Conservation (phyloP, 148 eudicot species). For the Selenicereus undatus region DNA sequence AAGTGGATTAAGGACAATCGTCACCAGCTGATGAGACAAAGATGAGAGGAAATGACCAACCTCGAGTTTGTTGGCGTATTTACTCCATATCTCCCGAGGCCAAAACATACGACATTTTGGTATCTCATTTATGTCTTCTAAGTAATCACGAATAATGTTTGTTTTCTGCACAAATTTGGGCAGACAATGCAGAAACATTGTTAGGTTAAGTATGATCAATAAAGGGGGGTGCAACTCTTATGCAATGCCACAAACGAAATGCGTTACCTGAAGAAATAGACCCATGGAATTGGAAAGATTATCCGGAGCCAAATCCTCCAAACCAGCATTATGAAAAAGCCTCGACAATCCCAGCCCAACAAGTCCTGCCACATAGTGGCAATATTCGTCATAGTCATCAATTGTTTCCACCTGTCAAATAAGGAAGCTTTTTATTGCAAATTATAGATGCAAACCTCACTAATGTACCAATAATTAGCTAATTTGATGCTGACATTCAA, state of each 20-base stretch:
- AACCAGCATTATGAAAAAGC: constrained; percentile 85
- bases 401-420: constrained; percentile 76
- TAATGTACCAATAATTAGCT: neutral
- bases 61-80: constrained; percentile 92
- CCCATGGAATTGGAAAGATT: constrained; percentile 91
- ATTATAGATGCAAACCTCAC: neutral
- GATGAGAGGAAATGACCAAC: constrained; percentile 31
- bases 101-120: constrained; percentile 99
- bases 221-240: constrained; percentile 2
- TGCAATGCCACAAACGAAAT: constrained; percentile 7
- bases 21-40: neutral
- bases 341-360: constrained; percentile 91
- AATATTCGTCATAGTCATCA: constrained; percentile 92
- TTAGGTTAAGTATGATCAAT: constrained; percentile 2
- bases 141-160: constrained; percentile 87
- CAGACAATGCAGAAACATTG: constrained; percentile 15
- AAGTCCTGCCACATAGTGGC: constrained; percentile 94
- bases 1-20: neutral
- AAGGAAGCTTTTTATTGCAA: neutral
- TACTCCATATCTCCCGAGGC: constrained; percentile 92
- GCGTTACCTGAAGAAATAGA: constrained; percentile 88
- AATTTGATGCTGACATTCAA: neutral
- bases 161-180: constrained; percentile 57
- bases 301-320: constrained; percentile 68
- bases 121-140: constrained; percentile 93